Evolutionary conservation across 345 rosid species (phyloP).

Genomic region (Arabidopsis suecica): DNA sequence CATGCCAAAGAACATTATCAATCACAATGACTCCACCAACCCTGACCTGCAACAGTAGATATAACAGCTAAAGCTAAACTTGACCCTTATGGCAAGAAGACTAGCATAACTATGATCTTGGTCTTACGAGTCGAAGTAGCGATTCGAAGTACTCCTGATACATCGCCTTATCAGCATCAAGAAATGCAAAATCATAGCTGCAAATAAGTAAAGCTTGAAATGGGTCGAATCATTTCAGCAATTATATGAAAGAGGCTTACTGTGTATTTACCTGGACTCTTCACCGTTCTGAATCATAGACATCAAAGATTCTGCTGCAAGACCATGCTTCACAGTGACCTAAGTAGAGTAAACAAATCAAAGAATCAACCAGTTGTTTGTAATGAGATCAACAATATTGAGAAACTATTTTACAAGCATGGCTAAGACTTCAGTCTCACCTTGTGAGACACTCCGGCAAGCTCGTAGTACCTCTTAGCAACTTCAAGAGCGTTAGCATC

Average conservation of each 20-base stretch:
- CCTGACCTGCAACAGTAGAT: constrained; percentile 59
- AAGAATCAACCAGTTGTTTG: constrained; percentile 28
- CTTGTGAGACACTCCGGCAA: constrained; percentile 85
- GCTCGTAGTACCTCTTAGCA: constrained; percentile 76
- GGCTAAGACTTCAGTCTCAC: constrained; percentile 41
- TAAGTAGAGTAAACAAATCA: constrained; percentile 42
- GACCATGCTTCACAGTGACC: constrained; percentile 75
- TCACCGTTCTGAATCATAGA: constrained; percentile 77
- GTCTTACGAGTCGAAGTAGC: constrained; percentile 76
- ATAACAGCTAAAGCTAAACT: constrained; percentile 12
- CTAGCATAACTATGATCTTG: constrained; percentile 1
- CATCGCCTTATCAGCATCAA: constrained; percentile 96
- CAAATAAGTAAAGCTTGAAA: constrained; percentile 16
- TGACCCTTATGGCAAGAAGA: not conserved
- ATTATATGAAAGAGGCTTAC: constrained; percentile 14
- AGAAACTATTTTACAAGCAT: constrained; percentile 11
- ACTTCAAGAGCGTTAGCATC: constrained; percentile 72
- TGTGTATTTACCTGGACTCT: constrained; percentile 63
- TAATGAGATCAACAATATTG: not conserved
- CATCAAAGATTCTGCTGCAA: constrained; percentile 69
- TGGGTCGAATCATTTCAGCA: not conserved
- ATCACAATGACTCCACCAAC: constrained; percentile 80
- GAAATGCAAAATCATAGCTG: constrained; percentile 88
- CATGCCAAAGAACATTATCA: constrained; percentile 97
- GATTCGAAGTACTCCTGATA: constrained; percentile 84